Conservation (phyloP, 1,139 yeast genomes). For the Suhomyces maxii region DNA sequence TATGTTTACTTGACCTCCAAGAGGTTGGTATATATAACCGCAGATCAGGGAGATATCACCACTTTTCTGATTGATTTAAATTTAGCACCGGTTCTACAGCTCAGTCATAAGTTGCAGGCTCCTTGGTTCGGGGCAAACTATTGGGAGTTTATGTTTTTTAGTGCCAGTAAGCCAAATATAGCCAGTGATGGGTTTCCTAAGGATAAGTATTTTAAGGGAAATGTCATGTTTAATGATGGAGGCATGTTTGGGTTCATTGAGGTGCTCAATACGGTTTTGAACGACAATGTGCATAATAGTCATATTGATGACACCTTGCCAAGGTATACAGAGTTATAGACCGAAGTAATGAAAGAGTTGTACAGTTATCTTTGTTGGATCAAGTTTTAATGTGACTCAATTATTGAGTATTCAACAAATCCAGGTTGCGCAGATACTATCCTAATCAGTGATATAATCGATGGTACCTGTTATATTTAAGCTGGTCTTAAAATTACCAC, state of each 20-base stretch:
- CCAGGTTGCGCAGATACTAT: no score
- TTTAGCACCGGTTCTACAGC: conserved; percentile 17
- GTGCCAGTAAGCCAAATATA: conserved; percentile 25
- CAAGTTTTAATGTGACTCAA: no score
- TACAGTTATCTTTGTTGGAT: no score
- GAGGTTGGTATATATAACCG: conserved; percentile 38
- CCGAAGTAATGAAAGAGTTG: no score
- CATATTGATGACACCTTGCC: conserved; percentile 51
- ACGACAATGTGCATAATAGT: conserved; percentile 18
- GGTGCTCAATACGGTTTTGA: conserved; percentile 26
- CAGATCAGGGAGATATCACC: conserved; percentile 38
- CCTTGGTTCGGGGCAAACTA: conserved; percentile 60
- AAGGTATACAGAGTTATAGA: conserved; percentile 23
- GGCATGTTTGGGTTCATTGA: conserved; percentile 42
- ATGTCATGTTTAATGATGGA: conserved; percentile 46
- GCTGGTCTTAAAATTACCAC: no score
- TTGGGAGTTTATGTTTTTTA: conserved; percentile 46
- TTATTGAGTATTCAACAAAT: no score
- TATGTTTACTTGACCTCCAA: conserved; percentile 37
- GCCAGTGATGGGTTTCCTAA: conserved; percentile 49
- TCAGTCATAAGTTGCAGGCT: conserved; percentile 41
- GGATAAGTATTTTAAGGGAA: conserved; percentile 39
- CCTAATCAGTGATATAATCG: no score
- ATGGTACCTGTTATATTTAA: no score
- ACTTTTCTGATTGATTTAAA: conserved; percentile 35